Base-by-base conservation (phyloP, 768 basidiomycete species). In the Leccinum uliginosum region DNA sequence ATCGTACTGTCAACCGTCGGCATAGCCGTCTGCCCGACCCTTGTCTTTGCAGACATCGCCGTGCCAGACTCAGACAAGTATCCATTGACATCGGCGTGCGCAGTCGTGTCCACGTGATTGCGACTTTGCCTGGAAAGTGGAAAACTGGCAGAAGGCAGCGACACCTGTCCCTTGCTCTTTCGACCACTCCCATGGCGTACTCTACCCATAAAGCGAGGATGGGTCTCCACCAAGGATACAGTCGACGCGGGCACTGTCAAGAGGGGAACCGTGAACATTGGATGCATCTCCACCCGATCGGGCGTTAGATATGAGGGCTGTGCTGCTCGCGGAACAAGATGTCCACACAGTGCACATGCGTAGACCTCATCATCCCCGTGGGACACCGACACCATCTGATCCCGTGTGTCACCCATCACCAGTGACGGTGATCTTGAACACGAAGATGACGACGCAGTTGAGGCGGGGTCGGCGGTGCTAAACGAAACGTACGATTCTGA, bases 191-290 rank as follows among this genome's bases (percentile, higher is more conserved):
- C 7, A 47, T 53, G 11, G 12, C 30, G 38, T 1, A 3, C 7
- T 17, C 7, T 30, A 8, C 29, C 47, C 4, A 19, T 14, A 6
- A 53, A 47, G 0, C 51, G 54, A 21, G 45, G 21, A 4, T 40
- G 19, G 5, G 12, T 8, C 24, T 30, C 51, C 12, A n/a, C 11
- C 19, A 19, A 12, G 3, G 35, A 50, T 12, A 51, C 23, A 4
- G 53, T 19, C 12, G 65, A 24, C 21, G 47, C 27, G 23, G 69
- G 64, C 0, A 66, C 17, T 21, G 69, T 70, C 35, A 68, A 45
- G n/a, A 70, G 66, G 10, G 69, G 69, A 3, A 70, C 60, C 0
- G 62, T 62, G 21, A 70, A 72, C 69, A 72, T 70, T 6, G 68
- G 71, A 19, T 72, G 66, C 30, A 66, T 50, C 21, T 48, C 53